Percentiles rank a stretch among this genome's conserved stretches.
Conservation (phyloP, 441 rosid species). For the Isatis lusitanica region DNA sequence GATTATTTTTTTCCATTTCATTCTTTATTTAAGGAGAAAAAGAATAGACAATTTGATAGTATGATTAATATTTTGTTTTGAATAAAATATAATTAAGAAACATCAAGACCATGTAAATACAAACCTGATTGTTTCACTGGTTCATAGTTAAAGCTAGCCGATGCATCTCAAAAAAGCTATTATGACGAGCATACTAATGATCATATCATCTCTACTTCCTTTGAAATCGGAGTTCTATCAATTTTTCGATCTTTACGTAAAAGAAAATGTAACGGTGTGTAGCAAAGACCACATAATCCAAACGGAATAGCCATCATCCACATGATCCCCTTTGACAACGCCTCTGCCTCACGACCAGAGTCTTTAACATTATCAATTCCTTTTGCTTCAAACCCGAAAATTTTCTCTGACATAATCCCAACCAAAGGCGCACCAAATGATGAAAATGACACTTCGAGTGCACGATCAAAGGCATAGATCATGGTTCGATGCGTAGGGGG, state of each 20-base stretch:
- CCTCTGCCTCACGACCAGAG: slow-evolving; percentile 56
- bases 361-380: slow-evolving; percentile 54
- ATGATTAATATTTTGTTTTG: neutral
- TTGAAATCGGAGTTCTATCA: slow-evolving; percentile 41
- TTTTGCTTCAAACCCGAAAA: slow-evolving; percentile 68
- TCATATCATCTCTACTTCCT: slow-evolving; percentile 51
- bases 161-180: neutral
- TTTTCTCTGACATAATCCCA: slow-evolving; percentile 74
- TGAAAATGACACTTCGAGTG: slow-evolving; percentile 80
- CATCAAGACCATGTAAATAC: neutral
- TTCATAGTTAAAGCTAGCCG: neutral
- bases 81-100: neutral
- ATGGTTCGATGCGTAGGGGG: slow-evolving; percentile 79
- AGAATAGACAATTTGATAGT: neutral
- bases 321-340: slow-evolving; percentile 76
- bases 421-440: slow-evolving; percentile 85
- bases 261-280: slow-evolving; percentile 61
- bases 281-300: slow-evolving; percentile 72
- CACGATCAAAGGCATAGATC: slow-evolving; percentile 89
- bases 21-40: too few relatives aligned
- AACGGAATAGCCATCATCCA: slow-evolving; percentile 83
- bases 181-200: neutral
- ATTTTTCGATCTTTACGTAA: slow-evolving; percentile 63
- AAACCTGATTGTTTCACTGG: neutral
- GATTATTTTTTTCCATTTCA: too few relatives aligned